Evolutionary conservation across 2,329 filamentous ascomycete genomes (phyloP).

Genomic region (Rachicladosporium sp.): DNA sequence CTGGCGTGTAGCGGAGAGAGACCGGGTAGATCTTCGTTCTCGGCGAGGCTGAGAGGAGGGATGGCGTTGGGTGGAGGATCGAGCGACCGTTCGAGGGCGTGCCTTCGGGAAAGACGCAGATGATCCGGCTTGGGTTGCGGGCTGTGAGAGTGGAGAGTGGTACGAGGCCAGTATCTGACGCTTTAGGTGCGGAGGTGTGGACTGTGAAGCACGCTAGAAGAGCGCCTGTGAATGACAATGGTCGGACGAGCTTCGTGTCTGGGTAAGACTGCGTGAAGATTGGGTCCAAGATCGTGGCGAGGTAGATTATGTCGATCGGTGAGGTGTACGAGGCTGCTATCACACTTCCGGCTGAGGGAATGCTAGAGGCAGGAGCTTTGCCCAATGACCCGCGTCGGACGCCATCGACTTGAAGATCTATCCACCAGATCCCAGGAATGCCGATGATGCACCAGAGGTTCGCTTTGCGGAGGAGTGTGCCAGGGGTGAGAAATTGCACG

Average conservation of each 20-base stretch:
- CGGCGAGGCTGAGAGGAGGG: constrained; percentile 54
- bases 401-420: constrained; percentile 94
- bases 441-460: constrained; percentile 78
- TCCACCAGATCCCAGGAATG: constrained; percentile 93
- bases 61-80: constrained; percentile 71
- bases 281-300: constrained; percentile 91
- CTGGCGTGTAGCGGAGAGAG: constrained; percentile 75
- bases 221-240: constrained; percentile 63
- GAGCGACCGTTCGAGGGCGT: constrained; percentile 88
- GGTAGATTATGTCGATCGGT: constrained; percentile 83
- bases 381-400: constrained; percentile 80
- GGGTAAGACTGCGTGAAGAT: constrained; percentile 85
- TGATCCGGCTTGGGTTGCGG: constrained; percentile 58
- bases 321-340: constrained; percentile 88
- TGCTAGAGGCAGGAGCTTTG: constrained; percentile 49
- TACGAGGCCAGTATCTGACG: constrained; percentile 19
- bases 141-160: constrained; percentile 41
- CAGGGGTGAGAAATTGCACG: constrained; percentile 62
- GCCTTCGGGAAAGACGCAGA: constrained; percentile 87
- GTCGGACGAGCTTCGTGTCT: constrained; percentile 55
- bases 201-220: constrained; percentile 45
- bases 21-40: constrained; percentile 76
- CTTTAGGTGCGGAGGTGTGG: constrained; percentile 11
- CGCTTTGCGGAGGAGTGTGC: constrained; percentile 60
- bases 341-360: constrained; percentile 67